A percentile compares a stretch with the other conserved stretches of the same genome.
Conservation (phyloP, 2,329 filamentous ascomycete genomes). For the Calonectria naviculata region DNA sequence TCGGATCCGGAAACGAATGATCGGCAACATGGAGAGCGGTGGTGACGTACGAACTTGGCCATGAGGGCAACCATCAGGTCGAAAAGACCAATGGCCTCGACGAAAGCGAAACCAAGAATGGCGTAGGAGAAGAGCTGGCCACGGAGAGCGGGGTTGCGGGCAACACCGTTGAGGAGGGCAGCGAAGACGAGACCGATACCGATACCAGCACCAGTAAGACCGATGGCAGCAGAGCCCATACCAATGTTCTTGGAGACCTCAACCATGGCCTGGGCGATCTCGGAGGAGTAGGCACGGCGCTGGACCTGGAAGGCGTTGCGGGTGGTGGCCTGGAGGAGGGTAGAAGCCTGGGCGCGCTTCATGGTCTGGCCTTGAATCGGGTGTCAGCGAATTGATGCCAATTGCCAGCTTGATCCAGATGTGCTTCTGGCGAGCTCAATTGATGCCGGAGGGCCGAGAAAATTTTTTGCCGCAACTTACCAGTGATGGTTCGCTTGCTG, state of each 20-base stretch:
- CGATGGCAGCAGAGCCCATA: conserved; percentile 91
- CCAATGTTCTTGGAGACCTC: conserved; percentile 92
- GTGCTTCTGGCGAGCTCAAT: conserved; percentile 38
- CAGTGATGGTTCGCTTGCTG: conserved; percentile 81
- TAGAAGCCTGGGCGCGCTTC: conserved; percentile 78
- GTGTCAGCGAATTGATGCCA: conserved; percentile 45
- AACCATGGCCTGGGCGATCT: conserved; percentile 89
- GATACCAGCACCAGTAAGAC: conserved; percentile 92
- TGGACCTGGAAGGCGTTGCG: conserved; percentile 73
- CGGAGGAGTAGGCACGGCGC: conserved; percentile 85
- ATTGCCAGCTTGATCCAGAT: conserved; percentile 45
- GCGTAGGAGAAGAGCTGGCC: conserved; percentile 96
- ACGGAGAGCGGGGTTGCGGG: conserved; percentile 94
- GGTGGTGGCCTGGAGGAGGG: conserved; percentile 74
- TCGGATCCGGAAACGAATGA: not conserved
- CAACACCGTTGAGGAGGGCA: conserved; percentile 87
- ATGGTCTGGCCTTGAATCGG: conserved; percentile 69
- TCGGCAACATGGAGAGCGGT: not conserved
- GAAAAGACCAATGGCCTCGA: conserved; percentile 91
- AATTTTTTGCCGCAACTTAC: conserved; percentile 64
- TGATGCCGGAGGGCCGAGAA: conserved; percentile 40
- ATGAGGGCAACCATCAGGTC: conserved; percentile 93
- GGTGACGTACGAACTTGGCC: conserved; percentile 82
- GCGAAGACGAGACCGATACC: conserved; percentile 97
- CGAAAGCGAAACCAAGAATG: conserved; percentile 96